Conservation (phyloP, 345 rosid genomes). For the Gossypioides kirkii region DNA sequence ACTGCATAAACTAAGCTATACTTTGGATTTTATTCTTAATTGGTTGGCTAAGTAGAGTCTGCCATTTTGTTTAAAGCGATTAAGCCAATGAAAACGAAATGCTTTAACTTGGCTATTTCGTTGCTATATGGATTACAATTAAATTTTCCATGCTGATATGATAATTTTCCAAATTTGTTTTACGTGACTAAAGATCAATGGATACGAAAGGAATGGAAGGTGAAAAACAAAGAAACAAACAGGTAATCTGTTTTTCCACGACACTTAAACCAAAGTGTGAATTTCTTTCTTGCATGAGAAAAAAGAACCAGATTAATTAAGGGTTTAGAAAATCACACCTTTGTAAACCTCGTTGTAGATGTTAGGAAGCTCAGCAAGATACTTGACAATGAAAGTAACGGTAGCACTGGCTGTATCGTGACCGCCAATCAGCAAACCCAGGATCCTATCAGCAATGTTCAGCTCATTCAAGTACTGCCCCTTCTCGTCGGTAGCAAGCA, state of each 20-base stretch:
- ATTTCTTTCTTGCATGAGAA: too few species aligned
- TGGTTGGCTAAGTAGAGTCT: neutral
- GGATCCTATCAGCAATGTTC: conserved; percentile 27
- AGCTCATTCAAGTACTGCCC: conserved; percentile 13
- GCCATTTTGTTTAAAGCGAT: neutral
- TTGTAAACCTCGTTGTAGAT: conserved; percentile 26
- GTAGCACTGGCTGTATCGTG: conserved; percentile 32
- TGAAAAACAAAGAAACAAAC: too few species aligned
- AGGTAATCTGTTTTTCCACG: too few species aligned
- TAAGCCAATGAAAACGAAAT: neutral
- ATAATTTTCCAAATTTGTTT: too few species aligned
- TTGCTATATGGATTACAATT: too few species aligned
- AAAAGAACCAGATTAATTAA: neutral
- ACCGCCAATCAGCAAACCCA: conserved; percentile 32
- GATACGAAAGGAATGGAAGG: too few species aligned
- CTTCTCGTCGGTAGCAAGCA: conserved; percentile 18
- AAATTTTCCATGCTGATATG: too few species aligned
- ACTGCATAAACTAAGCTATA: too few species aligned
- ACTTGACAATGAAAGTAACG: conserved; percentile 27
- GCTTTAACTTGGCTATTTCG: neutral
- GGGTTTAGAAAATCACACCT: conserved; percentile 21
- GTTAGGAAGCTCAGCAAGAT: conserved; percentile 30
- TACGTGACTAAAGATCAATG: too few species aligned
- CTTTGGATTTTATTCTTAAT: too few species aligned
- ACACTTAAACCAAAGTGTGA: too few species aligned